Base-by-base conservation (phyloP, 306 rosid genomes). In the Mimosa pudica region DNA sequence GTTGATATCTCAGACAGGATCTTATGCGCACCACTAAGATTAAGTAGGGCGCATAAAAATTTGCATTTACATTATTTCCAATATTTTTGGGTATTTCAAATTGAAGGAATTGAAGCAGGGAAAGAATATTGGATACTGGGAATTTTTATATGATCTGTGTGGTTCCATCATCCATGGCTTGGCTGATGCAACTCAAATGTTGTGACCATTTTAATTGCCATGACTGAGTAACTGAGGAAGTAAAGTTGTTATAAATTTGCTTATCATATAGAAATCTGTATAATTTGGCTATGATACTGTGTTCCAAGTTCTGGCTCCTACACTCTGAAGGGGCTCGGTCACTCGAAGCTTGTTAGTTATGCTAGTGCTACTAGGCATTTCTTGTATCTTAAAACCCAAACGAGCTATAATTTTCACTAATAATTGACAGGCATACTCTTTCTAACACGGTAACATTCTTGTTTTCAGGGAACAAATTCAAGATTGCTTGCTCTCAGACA, bases 391-490 rank as follows among this genome's bases (percentile, higher is more conserved):
- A 24, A 60, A 20, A 10, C 9, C 36, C 36, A 14, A 24, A 2
- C 9, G 30, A 60, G 65, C 36, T 60, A 20, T 24, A 10, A 24
- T 60, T 9, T 60, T 60, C 36, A 24, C 36, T 20, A 60, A 4
- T 18, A 20, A 20, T 30, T 9, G 4, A 60, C 36, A 24, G 65
- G 6, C 6, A n/a, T n/a, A n/a, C n/a, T n/a, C n/a, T n/a, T n/a
- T 48, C 35, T 77, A 71, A 78, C 81, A 54, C 36, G 61, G 60
- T 8, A 8, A n/a, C 74, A 45, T 72, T 88, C 16, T 80, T 80
- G 38, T 74, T 84, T 89, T 76, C 97, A 95, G 97, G 88, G 94
- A 90, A 63, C 92, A 95, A 86, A 86, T 95, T 78, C 90, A 89
- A 87, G 97, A 92, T 82, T 94, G 87, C 82, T 82, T 94, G 82